Evolutionary conservation across 257 asterid genomes (phyloP), one percentile per base, ranked within the genome.

Genomic region (Rauvolfia tetraphylla): DNA sequence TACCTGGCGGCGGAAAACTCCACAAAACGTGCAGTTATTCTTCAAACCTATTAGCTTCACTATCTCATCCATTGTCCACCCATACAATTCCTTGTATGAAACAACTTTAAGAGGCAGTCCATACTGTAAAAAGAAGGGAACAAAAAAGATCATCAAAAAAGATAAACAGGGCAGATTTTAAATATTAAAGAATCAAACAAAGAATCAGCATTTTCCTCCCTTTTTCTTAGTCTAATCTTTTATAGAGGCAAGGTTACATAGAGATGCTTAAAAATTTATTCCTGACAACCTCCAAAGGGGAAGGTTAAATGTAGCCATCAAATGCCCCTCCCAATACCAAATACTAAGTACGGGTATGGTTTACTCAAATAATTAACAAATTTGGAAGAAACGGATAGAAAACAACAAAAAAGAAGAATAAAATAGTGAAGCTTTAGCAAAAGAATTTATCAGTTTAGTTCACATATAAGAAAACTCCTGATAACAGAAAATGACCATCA

Each of bases 1-100:
- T 91, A 95, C 99, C 98, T 95, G 99, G 77, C 99, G 99, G 65
- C 99, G 96, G 39, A 95, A 95, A 83, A 95, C 98, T 76, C 99
- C 99, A 82, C 99, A 95, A 81, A 95, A 95, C 15, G 99, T 95
- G 89, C 99, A 95, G 82, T 95, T 95, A 83, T 95, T 95, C 91
- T 92, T 95, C 87, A 95, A 78, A 38, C 98, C 99, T 68, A 95
- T 95, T 79, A 88, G 87, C 93, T 95, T 92, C 82, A 92, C 99
- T 74, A 95, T 95, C 83, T 95, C 99, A 85, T 95, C 99, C 99
- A 95, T 95, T 71, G 99, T 95, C 99, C 99, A 95, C 36, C 99
- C 99, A 71, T 92, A 95, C 76, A 95, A 81, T 3, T 95, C 97
- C 81, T 92, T 91, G 83, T 95, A 95, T 33, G 99, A 95, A 78